A percentile compares a stretch with the other conserved stretches of the same genome.
Conservation (phyloP, 225 moss, liverwort and hornwort species). For the Lunularia cruciata region DNA sequence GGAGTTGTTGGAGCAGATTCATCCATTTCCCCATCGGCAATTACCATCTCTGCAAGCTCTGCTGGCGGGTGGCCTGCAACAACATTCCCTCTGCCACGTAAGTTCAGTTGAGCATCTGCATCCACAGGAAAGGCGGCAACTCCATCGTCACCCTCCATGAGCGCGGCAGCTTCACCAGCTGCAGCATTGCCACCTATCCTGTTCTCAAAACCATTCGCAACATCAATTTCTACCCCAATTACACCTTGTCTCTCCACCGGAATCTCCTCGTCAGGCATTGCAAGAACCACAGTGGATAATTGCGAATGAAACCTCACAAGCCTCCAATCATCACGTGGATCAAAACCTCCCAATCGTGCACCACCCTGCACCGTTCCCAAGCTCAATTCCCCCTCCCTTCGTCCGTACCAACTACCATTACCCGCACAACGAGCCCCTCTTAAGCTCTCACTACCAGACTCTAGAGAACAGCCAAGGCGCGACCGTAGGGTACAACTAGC, state of each 20-base stretch:
- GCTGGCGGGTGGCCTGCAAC: conserved; percentile 6
- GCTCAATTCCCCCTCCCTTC: too few relatives aligned
- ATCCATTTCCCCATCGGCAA: conserved; percentile 8
- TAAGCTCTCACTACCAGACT: too few relatives aligned
- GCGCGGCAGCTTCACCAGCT: conserved; percentile 4
- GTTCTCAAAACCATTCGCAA: background rate
- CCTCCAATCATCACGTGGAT: background rate
- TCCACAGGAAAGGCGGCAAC: background rate
- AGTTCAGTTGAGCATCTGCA: conserved; percentile 5
- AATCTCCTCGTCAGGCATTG: conserved; percentile 10
- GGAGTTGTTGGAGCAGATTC: conserved; percentile 22
- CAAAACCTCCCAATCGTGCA: background rate
- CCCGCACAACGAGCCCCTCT: too few relatives aligned
- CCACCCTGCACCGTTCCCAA: background rate
- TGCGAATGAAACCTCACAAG: background rate
- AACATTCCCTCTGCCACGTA: background rate
- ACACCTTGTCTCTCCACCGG: conserved; percentile 6
- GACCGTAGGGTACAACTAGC: too few relatives aligned
- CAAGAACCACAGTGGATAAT: background rate
- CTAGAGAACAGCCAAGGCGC: too few relatives aligned
- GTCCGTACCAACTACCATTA: too few relatives aligned
- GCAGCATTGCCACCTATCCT: conserved; percentile 5
- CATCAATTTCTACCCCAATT: background rate
- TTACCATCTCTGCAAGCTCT: conserved; percentile 15
- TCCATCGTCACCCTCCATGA: background rate